Conservation (phyloP, 2,329 filamentous ascomycete genomes). For the Monosporascus sp. region DNA sequence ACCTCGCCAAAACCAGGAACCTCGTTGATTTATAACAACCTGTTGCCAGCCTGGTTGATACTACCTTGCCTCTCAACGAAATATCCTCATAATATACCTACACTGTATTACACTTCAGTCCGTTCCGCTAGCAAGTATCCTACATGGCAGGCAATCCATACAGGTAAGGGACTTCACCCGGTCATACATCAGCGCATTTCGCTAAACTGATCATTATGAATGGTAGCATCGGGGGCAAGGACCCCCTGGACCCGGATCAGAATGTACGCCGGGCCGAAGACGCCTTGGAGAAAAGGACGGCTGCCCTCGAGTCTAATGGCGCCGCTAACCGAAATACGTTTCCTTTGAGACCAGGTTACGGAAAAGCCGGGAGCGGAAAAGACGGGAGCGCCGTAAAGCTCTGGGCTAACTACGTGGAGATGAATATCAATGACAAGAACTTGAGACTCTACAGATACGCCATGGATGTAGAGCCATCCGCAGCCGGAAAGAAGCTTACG, state of each 20-base stretch:
- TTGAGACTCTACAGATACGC: not conserved
- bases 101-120: too few species aligned
- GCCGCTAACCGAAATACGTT: not conserved
- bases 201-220: not conserved
- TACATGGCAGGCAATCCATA: not conserved
- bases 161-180: not conserved
- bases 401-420: not conserved
- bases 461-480: not conserved
- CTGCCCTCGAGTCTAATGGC: not conserved
- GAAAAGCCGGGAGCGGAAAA: not conserved
- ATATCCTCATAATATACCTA: too few species aligned
- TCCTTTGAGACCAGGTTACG: not conserved
- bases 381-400: not conserved
- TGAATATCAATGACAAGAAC: not conserved
- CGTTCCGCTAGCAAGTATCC: too few species aligned
- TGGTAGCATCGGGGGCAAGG: not conserved
- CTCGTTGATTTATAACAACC: too few species aligned
- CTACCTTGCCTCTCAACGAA: too few species aligned
- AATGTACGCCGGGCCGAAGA: not conserved
- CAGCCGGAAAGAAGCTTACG: too few species aligned
- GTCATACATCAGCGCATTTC: not conserved
- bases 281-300: not conserved
- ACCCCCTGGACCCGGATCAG: not conserved
- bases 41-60: too few species aligned
- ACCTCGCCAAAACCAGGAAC: too few species aligned